These are phyloP conservation scores for Samsoniella hepiali DNA, from an alignment of 2,329 filamentous ascomycete genomes.

Conservation along the genomic window DNA sequence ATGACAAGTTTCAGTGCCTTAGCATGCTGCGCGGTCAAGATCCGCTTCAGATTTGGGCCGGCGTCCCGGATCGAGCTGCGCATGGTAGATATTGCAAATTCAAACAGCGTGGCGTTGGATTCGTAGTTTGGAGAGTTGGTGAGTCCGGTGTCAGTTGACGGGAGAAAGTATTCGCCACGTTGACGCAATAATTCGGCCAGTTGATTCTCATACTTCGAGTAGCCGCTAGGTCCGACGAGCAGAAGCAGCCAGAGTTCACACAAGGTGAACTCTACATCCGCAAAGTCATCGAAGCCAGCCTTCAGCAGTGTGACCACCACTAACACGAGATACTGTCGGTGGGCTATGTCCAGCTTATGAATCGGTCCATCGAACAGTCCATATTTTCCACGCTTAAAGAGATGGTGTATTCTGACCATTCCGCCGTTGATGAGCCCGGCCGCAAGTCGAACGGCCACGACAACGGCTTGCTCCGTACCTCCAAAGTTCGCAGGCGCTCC, in stretches of 20 bases:
- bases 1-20: constrained; percentile 46
- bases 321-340: constrained; percentile 46
- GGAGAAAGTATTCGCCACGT: constrained; percentile 43
- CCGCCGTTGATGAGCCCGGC: constrained; percentile 44
- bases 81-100: constrained; percentile 48
- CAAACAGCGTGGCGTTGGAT: constrained; percentile 48
- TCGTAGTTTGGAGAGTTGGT: constrained; percentile 44
- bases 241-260: constrained; percentile 52
- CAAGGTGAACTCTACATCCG: constrained; percentile 42
- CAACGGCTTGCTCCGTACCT: constrained; percentile 45
- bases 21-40: constrained; percentile 40
- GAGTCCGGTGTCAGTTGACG: constrained; percentile 36
- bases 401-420: constrained; percentile 41
- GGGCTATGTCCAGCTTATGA: constrained; percentile 37
- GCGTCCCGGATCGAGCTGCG: constrained; percentile 44
- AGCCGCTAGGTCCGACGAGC: constrained; percentile 47
- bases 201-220: constrained; percentile 47
- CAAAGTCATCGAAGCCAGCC: constrained; percentile 45
- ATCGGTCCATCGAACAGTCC: constrained; percentile 46
- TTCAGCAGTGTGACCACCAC: constrained; percentile 51
- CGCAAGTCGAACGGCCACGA: constrained; percentile 45
- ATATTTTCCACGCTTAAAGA: constrained; percentile 48
- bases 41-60: constrained; percentile 33
- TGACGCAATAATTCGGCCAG: constrained; percentile 46
- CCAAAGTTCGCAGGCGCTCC: constrained; percentile 25